Evolutionary conservation across 75 land plant species (phyloP), one percentile per base, ranked within the genome.

Genomic region (Sequoia sempervirens): DNA sequence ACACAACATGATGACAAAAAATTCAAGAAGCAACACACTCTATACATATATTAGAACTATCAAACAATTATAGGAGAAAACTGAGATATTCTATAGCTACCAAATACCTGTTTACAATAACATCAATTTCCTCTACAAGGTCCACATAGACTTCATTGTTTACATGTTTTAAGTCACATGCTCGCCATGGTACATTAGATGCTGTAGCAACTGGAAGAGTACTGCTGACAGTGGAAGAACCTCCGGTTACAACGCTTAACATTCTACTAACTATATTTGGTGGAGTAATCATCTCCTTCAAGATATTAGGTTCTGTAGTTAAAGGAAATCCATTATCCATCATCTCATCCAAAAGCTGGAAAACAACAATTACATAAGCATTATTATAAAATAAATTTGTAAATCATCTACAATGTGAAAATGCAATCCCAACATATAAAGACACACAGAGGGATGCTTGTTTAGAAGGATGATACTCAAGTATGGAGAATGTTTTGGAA

Each of bases 291-390:
- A 97, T 96, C 74, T 96, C 98, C 85, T 94, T 93, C 83, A 97
- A 88, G 79, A 96, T 88, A 85, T 89, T 97, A 43, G 92, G 92
- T 88, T 97, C 99, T 72, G 99, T 97, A 69, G 98, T 97, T 41
- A 96, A 91, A 73, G 98, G 99, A 84, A 94, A 94, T 73, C 99
- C 99, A 89, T 89, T 94, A 89, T 97, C 99, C 90, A 96, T 97
- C 99, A 97, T 97, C 90, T 97, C 99, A 89, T 97, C 99, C 84
- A 97, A 89, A 86, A 97, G 92, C 99, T 97, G 95, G 69, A 87
- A 84, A 12, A n/a, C 38, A 20, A 56, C 50, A 28, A 2, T 52
- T 26, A n/a, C 40, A 83, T 28, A 13, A 36, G 13, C 75, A 41
- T 74, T 17, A 50, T 69, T 76, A 43, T 84, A 32, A 61, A 32